phyloP scores from a whole-genome alignment of 2,329 filamentous ascomycete species.

The Chaetothyriales sp. region DNA sequence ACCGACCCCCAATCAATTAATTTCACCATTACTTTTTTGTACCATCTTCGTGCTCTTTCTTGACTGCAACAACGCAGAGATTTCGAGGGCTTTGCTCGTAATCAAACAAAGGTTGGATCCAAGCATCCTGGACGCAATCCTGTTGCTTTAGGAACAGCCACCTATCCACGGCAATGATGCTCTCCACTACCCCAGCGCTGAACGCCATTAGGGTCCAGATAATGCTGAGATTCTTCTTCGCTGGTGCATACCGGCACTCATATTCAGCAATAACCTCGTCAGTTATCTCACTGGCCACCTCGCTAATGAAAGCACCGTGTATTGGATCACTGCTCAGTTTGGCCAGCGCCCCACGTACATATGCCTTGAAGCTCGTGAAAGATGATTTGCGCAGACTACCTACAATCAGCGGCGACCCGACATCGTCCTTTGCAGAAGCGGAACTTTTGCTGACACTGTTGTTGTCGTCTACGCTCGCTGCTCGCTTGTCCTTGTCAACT shows the following conservation, averaged over 20 bases:
- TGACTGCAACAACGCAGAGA: constrained; percentile 81
- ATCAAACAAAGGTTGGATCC: constrained; percentile 90
- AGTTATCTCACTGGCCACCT: constrained; percentile 52
- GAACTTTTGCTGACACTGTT: constrained; percentile 15
- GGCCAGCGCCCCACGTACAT: constrained; percentile 63
- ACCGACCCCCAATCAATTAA: neutral
- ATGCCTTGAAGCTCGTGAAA: constrained; percentile 59
- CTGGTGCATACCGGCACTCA: constrained; percentile 44
- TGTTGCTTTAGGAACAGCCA: constrained; percentile 81
- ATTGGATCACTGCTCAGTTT: constrained; percentile 54
- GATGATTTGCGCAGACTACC: constrained; percentile 68
- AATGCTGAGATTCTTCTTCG: constrained; percentile 68
- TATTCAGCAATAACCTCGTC: constrained; percentile 64
- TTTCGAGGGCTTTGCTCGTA: constrained; percentile 77
- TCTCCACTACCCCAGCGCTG: constrained; percentile 76
- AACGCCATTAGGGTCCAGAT: constrained; percentile 96
- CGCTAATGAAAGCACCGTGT: constrained; percentile 45
- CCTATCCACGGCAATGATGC: constrained; percentile 75
- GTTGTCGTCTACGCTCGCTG: constrained; percentile 21
- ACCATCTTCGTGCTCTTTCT: constrained; percentile 31
- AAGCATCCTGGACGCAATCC: constrained; percentile 55
- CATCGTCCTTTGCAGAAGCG: constrained; percentile 15
- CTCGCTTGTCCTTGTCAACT: constrained; percentile 54
- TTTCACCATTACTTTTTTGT: neutral
- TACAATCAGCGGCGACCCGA: constrained; percentile 66